Conservation (phyloP, 257 asterid species). For the Nicotiana tabacum region DNA sequence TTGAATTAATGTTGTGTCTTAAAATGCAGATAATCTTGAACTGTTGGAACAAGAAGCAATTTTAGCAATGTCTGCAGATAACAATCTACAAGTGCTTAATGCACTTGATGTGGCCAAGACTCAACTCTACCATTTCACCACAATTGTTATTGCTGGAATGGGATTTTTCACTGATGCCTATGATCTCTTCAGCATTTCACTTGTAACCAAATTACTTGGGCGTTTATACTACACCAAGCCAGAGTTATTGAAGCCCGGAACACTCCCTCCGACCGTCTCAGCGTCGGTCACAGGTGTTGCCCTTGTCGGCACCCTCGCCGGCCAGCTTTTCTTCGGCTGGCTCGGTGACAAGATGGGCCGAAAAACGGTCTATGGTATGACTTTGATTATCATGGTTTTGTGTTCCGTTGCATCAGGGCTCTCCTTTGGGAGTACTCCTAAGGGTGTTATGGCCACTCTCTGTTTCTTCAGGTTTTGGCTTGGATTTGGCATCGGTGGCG, state of each 20-base stretch:
- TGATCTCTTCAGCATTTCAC: constrained; percentile 20
- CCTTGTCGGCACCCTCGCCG: constrained; percentile 26
- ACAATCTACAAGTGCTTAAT: background rate
- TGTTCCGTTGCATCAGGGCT: constrained; percentile 23
- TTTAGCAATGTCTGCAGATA: background rate
- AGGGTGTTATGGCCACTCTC: constrained; percentile 18
- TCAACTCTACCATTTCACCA: constrained; percentile 22
- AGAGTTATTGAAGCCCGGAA: constrained; percentile 17
- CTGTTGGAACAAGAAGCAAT: background rate
- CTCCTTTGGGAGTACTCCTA: constrained; percentile 21
- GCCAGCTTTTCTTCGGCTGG: constrained; percentile 17
- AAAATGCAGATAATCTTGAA: background rate
- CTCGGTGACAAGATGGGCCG: constrained; percentile 26
- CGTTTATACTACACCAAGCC: constrained; percentile 20
- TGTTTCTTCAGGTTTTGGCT: constrained; percentile 31
- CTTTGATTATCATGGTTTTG: constrained; percentile 19
- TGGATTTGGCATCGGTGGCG: constrained; percentile 15
- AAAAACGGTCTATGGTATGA: constrained; percentile 23
- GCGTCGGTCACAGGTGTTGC: constrained; percentile 22
- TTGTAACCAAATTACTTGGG: constrained; percentile 23
- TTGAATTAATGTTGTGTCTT: background rate
- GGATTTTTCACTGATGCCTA: constrained; percentile 27
- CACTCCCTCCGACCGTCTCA: constrained; percentile 18
- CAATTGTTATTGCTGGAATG: constrained; percentile 25
- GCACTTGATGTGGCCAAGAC: constrained; percentile 13